Conservation (phyloP, 306 rosid species). For the Cyamopsis tetragonoloba region DNA sequence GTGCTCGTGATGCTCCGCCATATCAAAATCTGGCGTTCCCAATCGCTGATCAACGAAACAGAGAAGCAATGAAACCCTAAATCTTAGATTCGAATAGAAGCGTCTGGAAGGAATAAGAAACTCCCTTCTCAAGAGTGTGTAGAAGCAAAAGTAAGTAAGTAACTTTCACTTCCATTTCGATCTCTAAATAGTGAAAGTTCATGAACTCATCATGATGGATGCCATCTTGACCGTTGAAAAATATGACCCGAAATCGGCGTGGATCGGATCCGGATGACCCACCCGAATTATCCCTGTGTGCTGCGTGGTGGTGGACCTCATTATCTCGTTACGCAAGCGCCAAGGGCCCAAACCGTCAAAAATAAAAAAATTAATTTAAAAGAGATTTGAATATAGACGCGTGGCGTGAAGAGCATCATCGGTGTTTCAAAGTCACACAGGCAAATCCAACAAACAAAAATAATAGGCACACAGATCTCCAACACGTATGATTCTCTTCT, state of each 20-base stretch:
- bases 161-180: background rate
- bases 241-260: background rate
- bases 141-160: background rate
- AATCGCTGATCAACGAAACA: background rate
- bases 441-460: background rate
- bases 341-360: conserved; percentile 24
- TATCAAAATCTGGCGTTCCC: background rate
- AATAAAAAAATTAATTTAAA: conserved; percentile 1
- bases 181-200: conserved; percentile 33
- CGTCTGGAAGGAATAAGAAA: conserved; percentile 34
- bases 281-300: background rate
- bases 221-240: conserved; percentile 36
- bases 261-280: background rate
- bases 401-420: conserved; percentile 19
- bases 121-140: background rate
- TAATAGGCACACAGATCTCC: background rate
- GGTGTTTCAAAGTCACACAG: conserved; percentile 15
- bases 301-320: background rate
- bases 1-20: conserved; percentile 56
- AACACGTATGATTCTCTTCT: conserved; percentile 31
- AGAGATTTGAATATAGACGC: background rate
- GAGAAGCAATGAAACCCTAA: conserved; percentile 25
- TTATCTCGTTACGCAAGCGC: conserved; percentile 2
- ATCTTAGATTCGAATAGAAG: conserved; percentile 9
- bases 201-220: background rate